Percentiles rank a stretch among this genome's conserved stretches.
Conservation (phyloP, 106 monocot genomes). For the Agapanthus africanus region DNA sequence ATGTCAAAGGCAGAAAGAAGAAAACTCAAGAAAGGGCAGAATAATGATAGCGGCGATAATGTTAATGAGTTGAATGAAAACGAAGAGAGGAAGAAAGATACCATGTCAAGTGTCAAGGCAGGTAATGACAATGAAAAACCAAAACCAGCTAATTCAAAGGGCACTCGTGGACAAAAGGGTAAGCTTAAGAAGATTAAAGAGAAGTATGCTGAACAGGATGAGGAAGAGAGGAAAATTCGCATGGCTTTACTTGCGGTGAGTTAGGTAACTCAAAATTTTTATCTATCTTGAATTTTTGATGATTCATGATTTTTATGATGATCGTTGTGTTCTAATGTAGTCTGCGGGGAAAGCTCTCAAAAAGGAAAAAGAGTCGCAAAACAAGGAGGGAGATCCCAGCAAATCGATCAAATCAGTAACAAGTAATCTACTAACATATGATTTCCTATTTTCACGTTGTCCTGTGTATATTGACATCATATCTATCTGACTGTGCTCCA, state of each 20-base stretch:
- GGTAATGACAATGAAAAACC: slow-evolving; percentile 20
- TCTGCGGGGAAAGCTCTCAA: slow-evolving; percentile 73
- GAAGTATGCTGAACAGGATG: slow-evolving; percentile 98
- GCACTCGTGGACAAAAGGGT: slow-evolving; percentile 74
- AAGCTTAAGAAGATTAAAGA: slow-evolving; percentile 96
- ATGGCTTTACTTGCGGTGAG: slow-evolving; percentile 95
- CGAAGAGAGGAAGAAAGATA: slow-evolving; percentile 21
- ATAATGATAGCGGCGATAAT: slow-evolving; percentile 17
- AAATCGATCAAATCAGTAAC: slow-evolving; percentile 25
- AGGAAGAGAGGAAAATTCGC: slow-evolving; percentile 88
- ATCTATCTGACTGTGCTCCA: background rate
- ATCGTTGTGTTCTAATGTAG: slow-evolving; percentile 28
- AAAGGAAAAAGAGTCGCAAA: slow-evolving; percentile 47
- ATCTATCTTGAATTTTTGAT: slow-evolving; percentile 7
- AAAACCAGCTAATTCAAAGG: slow-evolving; percentile 36
- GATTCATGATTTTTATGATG: slow-evolving; percentile 3
- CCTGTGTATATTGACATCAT: background rate
- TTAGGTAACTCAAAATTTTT: background rate
- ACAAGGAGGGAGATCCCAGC: slow-evolving; percentile 20
- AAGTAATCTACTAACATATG: slow-evolving; percentile 30
- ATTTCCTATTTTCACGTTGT: background rate
- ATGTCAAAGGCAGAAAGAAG: slow-evolving; percentile 85
- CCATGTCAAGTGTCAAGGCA: slow-evolving; percentile 9
- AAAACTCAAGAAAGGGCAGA: slow-evolving; percentile 69
- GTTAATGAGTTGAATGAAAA: slow-evolving; percentile 17